Base-by-base conservation (phyloP, 257 asterid species). In the Eustoma russellianum region DNA sequence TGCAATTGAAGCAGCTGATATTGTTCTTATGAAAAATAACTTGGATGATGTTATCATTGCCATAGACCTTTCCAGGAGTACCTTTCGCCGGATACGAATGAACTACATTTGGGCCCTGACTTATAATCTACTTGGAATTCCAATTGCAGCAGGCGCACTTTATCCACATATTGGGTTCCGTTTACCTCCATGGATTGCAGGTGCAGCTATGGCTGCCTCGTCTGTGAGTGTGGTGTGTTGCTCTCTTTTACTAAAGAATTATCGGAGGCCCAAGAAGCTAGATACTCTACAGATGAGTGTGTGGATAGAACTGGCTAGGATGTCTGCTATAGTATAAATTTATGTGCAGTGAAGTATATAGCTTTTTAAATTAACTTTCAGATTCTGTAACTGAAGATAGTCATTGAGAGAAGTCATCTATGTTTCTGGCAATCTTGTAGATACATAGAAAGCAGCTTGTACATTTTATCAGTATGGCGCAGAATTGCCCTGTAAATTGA, bases 181-280 rank as follows among this genome's bases (percentile, higher is more conserved):
- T 2, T 62, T 88, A 52, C 97, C 95, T 5, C 97, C 97, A 10
- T 88, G 97, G 97, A 66, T 85, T 41, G 97, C 95, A 2, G 95
- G 97, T 13, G 95, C 85, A 18, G 95, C 95, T 38, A 88, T 88
- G 97, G 97, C 97, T 10, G 94, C 97, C 2, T 85, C 97, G 17
- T 88, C 97, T 0, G 78, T 89, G 15, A 89, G 92, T 52, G 94
- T 89, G n/a, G 94, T 86, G 5, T 89, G 94, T 59, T 77, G 95
- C 73, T 89, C 95, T 43, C 94, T 89, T 50, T 57, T 83, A 65
- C 72, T 89, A 60, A 89, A 83, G 75, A 74, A 80, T 50, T 89
- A 85, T 60, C 69, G 50, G 68, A 89, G 94, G 57, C 94, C 95
- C 33, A 81, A 72, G 69, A 69, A 68, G 62, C 52, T 86, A 34